Percentiles rank a stretch among this genome's conserved stretches.
These are phyloP conservation scores for Leccinum subrobustum DNA, from an alignment of 1,284 basidiomycete species.

Conservation along the genomic window DNA sequence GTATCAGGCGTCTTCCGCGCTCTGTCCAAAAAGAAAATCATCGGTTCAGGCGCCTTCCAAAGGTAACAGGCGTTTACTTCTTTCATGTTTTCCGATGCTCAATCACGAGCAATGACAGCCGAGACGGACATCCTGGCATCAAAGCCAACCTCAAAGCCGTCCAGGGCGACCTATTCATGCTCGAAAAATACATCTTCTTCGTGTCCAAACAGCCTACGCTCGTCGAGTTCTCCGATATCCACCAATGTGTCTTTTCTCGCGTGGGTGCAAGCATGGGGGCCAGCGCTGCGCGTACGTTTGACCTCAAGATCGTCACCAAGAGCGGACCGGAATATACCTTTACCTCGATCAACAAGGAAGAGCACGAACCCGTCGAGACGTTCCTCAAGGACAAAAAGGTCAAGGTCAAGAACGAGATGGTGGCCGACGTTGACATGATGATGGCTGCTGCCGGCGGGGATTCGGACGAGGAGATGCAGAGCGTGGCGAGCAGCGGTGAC, in stretches of 20 bases:
- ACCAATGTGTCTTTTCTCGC: conserved; percentile 91
- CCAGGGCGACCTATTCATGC: conserved; percentile 96
- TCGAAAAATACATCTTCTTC: conserved; percentile 98
- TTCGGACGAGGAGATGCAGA: conserved; percentile 86
- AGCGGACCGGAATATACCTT: conserved; percentile 84
- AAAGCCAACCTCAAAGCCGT: conserved; percentile 98
- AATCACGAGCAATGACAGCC: conserved; percentile 40
- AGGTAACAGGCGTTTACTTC: conserved; percentile 47
- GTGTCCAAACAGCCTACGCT: conserved; percentile 96
- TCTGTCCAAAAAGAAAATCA: conserved; percentile 89
- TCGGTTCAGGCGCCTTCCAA: conserved; percentile 80
- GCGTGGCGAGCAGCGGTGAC: conserved; percentile 69
- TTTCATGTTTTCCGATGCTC: conserved; percentile 2
- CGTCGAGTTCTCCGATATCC: conserved; percentile 89
- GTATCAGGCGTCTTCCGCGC: conserved; percentile 94
- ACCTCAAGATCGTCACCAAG: conserved; percentile 88
- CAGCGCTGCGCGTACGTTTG: conserved; percentile 90
- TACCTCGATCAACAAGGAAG: conserved; percentile 94
- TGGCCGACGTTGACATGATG: conserved; percentile 77
- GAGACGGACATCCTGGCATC: conserved; percentile 76
- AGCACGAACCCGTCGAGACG: conserved; percentile 83
- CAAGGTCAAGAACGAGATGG: conserved; percentile 95
- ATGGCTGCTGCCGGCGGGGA: conserved; percentile 69
- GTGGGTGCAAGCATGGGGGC: conserved; percentile 79
- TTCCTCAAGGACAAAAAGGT: conserved; percentile 92